Base-by-base conservation (phyloP, 805 yeast species). In the Metschnikowia chrysomelidarum region DNA sequence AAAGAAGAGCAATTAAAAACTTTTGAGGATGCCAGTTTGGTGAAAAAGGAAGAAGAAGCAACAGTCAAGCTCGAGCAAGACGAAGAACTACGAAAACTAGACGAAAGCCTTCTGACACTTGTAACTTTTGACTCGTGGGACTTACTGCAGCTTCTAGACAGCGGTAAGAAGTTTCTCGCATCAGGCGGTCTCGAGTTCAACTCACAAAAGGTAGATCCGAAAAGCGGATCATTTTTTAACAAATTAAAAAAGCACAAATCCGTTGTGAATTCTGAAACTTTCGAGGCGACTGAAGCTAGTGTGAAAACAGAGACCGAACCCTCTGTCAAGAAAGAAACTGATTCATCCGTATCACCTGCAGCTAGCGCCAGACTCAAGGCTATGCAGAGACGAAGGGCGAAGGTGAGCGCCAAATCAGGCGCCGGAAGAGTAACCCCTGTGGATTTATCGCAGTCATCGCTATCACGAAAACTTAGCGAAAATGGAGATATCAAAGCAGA, bases 351-450 rank as follows among this genome's bases (percentile, higher is more conserved):
- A 18, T 40, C 52, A 2, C 28, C 61, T 1, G 57, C 71, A 40
- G 45, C 75, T 25, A 80, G 83, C 32, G 89, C 95, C 0, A 76
- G 97, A 57, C 75, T 88, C 71, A 76, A 87, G 43, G 98, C 96
- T 2, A 78, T 91, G 86, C 96, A 96, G n/a, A 83, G 84, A 51
- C 75, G 98, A 52, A 80, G 82, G 54, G 93, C 95, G 4, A 87
- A 84, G 55, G 80, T 77, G 34, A 75, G 71, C 44, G 84, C 86
- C 1, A 78, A 75, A 47, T 59, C 73, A 7, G 64, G 66, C 7
- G 60, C 71, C 5, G 59, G 59, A 15, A 75, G 70, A 49, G 55
- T 58, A 4, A 54, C 60, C 27, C 75, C 83, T 0, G 78, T 83
- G 1, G 91, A 84, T 55, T 60, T 84, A 7, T 78, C 88, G 2